Evolutionary conservation across 257 asterid species (phyloP), one percentile per base, ranked within the genome.

Genomic region (Solanum neorickii): DNA sequence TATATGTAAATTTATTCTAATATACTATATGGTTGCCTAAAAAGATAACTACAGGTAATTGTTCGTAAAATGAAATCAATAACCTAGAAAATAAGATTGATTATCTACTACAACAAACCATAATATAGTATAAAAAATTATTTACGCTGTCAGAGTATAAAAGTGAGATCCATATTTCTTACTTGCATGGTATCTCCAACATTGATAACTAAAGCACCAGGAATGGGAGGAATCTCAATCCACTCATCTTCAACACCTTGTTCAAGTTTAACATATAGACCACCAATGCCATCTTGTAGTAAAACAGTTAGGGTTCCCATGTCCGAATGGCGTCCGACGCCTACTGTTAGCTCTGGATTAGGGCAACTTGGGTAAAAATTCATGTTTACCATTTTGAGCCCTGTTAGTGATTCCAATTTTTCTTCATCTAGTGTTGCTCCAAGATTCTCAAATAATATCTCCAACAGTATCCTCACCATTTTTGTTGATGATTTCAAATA

Each of bases 231-330:
- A 83, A 91, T 88, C 78, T 91, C 92, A 11, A 89, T 29, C 93
- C 93, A 91, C n/a, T 85, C 88, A 72, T 74, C 88, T 12, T 87
- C 37, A 7, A 12, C 12, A 27, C 47, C 89, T 72, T 87, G 78
- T 62, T 91, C 91, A 5, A 88, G n/a, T 82, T 91, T 91, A 9
- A 91, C 93, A 35, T 91, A 91, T 56, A 91, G 86, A 52, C 92
- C 93, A 74, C 93, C 93, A 33, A 91, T 88, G 1, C 92, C 93
- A 88, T 91, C 93, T 91, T 91, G 93, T 41, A 89, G 83, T 44
- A 88, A 68, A 6, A 91, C 86, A 25, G 93, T 91, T 15, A 91
- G 13, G 9, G 91, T 91, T 83, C 93, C 91, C 92, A 91, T 82
- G 20, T 89, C 91, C 1, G 92, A 89, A 47, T 91, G 93, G 33